These are phyloP conservation scores for Amylocystis lapponica DNA, from an alignment of 768 basidiomycete species.

Conservation along the genomic window DNA sequence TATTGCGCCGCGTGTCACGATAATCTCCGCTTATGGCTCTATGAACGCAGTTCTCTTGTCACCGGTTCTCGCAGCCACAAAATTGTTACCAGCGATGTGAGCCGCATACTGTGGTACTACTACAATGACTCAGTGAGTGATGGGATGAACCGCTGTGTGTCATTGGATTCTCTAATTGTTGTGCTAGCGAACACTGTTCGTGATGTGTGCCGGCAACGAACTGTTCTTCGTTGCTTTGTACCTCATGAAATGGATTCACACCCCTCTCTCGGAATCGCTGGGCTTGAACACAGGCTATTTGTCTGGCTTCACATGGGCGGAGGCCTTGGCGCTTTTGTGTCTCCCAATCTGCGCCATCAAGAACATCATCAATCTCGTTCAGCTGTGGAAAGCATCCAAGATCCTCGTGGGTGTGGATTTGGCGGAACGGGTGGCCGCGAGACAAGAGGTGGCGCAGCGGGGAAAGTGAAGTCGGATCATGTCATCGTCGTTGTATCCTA, in stretches of 20 bases:
- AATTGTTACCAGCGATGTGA: slow-evolving; percentile 86
- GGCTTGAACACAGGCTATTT: slow-evolving; percentile 24
- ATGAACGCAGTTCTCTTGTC: slow-evolving; percentile 68
- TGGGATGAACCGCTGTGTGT: neutral
- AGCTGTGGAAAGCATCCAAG: slow-evolving; percentile 97
- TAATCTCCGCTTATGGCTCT: neutral
- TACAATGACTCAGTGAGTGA: slow-evolving; percentile 85
- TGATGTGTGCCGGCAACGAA: slow-evolving; percentile 94
- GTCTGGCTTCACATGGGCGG: slow-evolving; percentile 63
- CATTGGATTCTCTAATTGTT: neutral
- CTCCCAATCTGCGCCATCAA: slow-evolving; percentile 71
- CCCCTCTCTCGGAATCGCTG: slow-evolving; percentile 53
- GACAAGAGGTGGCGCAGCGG: slow-evolving; percentile 31
- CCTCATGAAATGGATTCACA: slow-evolving; percentile 78
- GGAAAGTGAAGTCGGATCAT: slow-evolving; percentile 10
- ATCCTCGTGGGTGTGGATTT: slow-evolving; percentile 91
- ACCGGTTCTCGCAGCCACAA: slow-evolving; percentile 95
- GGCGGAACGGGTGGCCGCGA: slow-evolving; percentile 70
- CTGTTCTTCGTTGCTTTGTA: slow-evolving; percentile 93
- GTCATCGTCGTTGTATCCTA: neutral
- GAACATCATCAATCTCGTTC: slow-evolving; percentile 96
- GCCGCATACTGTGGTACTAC: slow-evolving; percentile 85
- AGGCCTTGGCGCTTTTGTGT: slow-evolving; percentile 56
- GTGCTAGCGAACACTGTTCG: slow-evolving; percentile 73
- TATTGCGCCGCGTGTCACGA: neutral